These are phyloP conservation scores for Lasiosphaeria ovina DNA, from an alignment of 495 filamentous ascomycete genomes.

Conservation along the genomic window DNA sequence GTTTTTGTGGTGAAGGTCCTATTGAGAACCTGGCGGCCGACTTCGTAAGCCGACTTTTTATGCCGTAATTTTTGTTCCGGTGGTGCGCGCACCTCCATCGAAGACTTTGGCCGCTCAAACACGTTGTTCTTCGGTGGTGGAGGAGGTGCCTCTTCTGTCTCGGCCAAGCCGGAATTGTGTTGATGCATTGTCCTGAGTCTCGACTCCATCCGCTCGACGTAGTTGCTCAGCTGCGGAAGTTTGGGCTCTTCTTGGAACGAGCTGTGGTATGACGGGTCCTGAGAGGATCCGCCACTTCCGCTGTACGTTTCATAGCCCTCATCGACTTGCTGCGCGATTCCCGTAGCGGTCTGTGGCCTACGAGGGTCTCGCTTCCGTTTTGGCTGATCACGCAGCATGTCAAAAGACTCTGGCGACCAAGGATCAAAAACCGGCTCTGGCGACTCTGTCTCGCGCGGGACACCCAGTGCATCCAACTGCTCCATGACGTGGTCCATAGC, in stretches of 20 bases:
- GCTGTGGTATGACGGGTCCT: constrained; percentile 32
- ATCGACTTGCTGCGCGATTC: constrained; percentile 56
- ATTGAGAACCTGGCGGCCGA: constrained; percentile 65
- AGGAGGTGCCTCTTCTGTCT: constrained; percentile 54
- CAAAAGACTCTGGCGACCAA: constrained; percentile 91
- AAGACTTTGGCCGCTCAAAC: constrained; percentile 51
- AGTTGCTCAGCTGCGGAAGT: constrained; percentile 71
- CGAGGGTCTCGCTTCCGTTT: constrained; percentile 34
- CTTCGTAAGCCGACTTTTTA: constrained; percentile 82
- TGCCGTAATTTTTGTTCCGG: constrained; percentile 42
- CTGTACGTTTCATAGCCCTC: constrained; percentile 54
- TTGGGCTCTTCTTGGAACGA: constrained; percentile 51
- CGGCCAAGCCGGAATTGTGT: constrained; percentile 46
- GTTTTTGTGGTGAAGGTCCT: constrained; percentile 86
- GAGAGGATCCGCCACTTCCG: constrained; percentile 46
- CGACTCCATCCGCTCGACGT: constrained; percentile 85
- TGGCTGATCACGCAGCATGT: constrained; percentile 52
- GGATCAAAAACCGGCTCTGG: constrained; percentile 64
- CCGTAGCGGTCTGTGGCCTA: constrained; percentile 72
- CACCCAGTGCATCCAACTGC: constrained; percentile 84
- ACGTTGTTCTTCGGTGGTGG: constrained; percentile 60
- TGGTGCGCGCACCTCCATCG: constrained; percentile 37
- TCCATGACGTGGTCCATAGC: constrained; percentile 99
- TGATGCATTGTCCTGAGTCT: constrained; percentile 71
- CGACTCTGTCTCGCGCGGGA: constrained; percentile 51